A percentile compares a stretch with the other conserved stretches of the same genome.
phyloP scores from a whole-genome alignment of 768 basidiomycete genomes.

The Collybia sp. region DNA sequence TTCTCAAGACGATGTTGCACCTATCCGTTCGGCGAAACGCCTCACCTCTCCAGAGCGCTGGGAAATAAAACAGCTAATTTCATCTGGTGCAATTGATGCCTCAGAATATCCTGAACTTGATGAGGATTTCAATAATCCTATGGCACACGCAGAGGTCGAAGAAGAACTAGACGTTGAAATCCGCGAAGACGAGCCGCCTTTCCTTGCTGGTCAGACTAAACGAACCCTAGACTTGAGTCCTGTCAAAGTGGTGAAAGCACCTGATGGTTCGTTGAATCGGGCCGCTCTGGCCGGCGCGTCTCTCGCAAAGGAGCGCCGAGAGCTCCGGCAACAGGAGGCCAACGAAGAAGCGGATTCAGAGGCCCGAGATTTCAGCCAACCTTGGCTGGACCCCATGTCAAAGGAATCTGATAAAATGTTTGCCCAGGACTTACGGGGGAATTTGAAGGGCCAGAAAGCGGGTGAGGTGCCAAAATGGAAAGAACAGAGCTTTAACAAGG shows the following conservation, averaged over 20 bases:
- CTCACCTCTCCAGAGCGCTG: constrained; percentile 96
- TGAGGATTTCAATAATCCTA: constrained; percentile 75
- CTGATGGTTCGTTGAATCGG: constrained; percentile 94
- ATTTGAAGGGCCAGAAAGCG: constrained; percentile 78
- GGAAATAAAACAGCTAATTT: constrained; percentile 99
- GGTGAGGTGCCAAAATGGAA: constrained; percentile 88
- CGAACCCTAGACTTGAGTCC: constrained; percentile 93
- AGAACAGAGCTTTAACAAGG: constrained; percentile 89
- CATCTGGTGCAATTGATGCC: constrained; percentile 87
- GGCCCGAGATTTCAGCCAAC: constrained; percentile 89
- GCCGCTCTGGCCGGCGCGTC: constrained; percentile 93
- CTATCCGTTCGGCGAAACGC: constrained; percentile 78
- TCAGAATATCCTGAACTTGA: constrained; percentile 94
- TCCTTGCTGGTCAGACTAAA: constrained; percentile 95
- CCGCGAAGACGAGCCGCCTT: constrained; percentile 93
- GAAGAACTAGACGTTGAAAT: constrained; percentile 98
- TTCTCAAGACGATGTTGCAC: constrained; percentile 40
- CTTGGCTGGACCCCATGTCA: constrained; percentile 99
- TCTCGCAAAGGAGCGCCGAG: constrained; percentile 91
- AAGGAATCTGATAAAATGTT: constrained; percentile 82
- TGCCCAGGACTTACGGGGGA: constrained; percentile 87
- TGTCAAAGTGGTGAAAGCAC: constrained; percentile 97
- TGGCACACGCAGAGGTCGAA: constrained; percentile 82
- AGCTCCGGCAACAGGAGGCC: constrained; percentile 89
- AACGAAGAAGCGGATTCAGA: constrained; percentile 95